These are phyloP conservation scores for Saturnispora kantuleensis DNA, from an alignment of 805 yeast genomes.

Conservation along the genomic window DNA sequence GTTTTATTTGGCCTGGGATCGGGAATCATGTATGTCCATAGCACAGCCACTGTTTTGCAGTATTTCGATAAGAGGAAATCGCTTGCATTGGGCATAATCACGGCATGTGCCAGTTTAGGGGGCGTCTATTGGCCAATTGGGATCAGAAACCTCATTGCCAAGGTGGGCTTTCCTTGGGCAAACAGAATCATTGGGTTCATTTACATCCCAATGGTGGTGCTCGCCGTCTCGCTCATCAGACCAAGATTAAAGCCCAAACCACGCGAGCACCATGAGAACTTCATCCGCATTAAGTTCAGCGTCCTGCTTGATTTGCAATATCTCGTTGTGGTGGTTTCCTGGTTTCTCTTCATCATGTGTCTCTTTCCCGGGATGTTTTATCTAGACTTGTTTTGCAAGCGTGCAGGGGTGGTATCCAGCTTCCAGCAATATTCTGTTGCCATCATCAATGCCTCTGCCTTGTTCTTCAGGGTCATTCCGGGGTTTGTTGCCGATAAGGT, in stretches of 20 bases:
- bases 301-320: constrained; percentile 31
- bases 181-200: constrained; percentile 36
- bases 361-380: constrained; percentile 45
- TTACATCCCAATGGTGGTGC: constrained; percentile 24
- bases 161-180: constrained; percentile 38
- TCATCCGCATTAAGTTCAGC: constrained; percentile 26
- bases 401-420: constrained; percentile 42
- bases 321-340: constrained; percentile 29
- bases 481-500: constrained; percentile 38
- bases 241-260: constrained; percentile 25
- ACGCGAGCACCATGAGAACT: constrained; percentile 28
- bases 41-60: constrained; percentile 49
- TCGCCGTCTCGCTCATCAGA: constrained; percentile 20
- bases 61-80: constrained; percentile 58
- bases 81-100: constrained; percentile 35
- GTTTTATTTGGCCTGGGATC: constrained; percentile 48
- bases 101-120: constrained; percentile 41
- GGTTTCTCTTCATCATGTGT: constrained; percentile 27
- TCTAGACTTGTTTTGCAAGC: constrained; percentile 41
- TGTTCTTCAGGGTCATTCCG: constrained; percentile 40
- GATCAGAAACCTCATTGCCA: constrained; percentile 33
- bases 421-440: constrained; percentile 40
- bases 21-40: constrained; percentile 49
- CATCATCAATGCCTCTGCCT: constrained; percentile 32
- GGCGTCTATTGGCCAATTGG: constrained; percentile 42